Evolutionary conservation across 768 basidiomycete genomes (phyloP), one percentile per base, ranked within the genome.

Genomic region (Baorangia bicolor): DNA sequence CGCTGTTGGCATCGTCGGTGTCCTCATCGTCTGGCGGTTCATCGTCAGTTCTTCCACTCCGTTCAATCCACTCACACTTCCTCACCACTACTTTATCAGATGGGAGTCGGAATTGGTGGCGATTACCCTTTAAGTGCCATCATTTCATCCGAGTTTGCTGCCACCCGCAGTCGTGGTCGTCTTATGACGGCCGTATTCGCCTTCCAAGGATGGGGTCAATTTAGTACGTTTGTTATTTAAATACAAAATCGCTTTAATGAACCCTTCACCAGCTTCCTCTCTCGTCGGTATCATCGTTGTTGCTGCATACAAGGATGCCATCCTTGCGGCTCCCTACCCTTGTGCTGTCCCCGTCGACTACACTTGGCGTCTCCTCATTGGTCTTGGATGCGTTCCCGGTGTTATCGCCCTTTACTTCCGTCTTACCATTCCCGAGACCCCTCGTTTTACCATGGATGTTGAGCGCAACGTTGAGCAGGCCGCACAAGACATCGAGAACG

Each of bases 151-250:
- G 93, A 96, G 67, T 96, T 94, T 62, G 87, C 93, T 1, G 79
- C 90, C 1, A 88, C 86, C 18, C 81, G 81, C 40, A 83, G 78
- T 44, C 84, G 93, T 61, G 93, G 93, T 43, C 80, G 92, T 23
- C 84, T 96, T 72, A 94, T 96, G 91, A 87, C 88, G 1, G 90
- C 88, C 8, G 91, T 94, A 0, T 95, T 94, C 59, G 86, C 93
- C 0, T 73, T 80, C 47, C 93, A 95, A 61, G 93, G 93, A 23
- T 95, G 89, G 87, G 93, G 93, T 46, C 86, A 93, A 71, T 82
- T 93, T 60, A 61, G 88, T 87, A 57, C 59, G 80, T 75, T 37
- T 35, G 3, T 31, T 16, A 11, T 25, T 27, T 25, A 13, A 33
- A n/a, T 11, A 10, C 2, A 31, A 13, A 1, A 34, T 39, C 23